A percentile compares a stretch with the other conserved stretches of the same genome.
Evolutionary conservation across 2,329 filamentous ascomycete genomes (phyloP).

Genomic region (Mycosphaerelloides madeirae): DNA sequence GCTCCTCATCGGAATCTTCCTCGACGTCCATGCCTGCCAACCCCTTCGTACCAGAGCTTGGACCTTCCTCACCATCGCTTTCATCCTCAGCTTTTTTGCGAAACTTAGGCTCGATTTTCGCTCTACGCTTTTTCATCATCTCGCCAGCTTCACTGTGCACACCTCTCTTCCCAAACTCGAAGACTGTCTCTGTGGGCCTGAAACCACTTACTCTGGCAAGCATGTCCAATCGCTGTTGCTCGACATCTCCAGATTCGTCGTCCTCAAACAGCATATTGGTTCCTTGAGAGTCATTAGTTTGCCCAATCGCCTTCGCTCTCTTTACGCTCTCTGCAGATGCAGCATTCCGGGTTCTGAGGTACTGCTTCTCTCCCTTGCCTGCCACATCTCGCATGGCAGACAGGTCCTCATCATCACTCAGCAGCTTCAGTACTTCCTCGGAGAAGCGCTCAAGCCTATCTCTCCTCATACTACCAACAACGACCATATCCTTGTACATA

Average conservation of each 20-base stretch:
- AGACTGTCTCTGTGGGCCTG: slow-evolving; percentile 89
- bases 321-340: slow-evolving; percentile 89
- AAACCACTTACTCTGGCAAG: slow-evolving; percentile 83
- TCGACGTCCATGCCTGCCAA: slow-evolving; percentile 41
- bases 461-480: slow-evolving; percentile 71
- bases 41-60: slow-evolving; percentile 31
- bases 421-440: slow-evolving; percentile 77
- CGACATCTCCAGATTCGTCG: slow-evolving; percentile 57
- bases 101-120: slow-evolving; percentile 60
- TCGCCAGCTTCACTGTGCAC: slow-evolving; percentile 65
- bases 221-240: slow-evolving; percentile 77
- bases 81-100: slow-evolving; percentile 40
- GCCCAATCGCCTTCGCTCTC: slow-evolving; percentile 71
- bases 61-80: slow-evolving; percentile 15
- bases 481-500: slow-evolving; percentile 77
- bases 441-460: slow-evolving; percentile 68
- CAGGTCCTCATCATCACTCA: slow-evolving; percentile 73
- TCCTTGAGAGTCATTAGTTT: slow-evolving; percentile 65
- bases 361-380: slow-evolving; percentile 85
- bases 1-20: slow-evolving; percentile 35
- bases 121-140: slow-evolving; percentile 67
- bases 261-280: slow-evolving; percentile 71
- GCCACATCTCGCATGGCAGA: slow-evolving; percentile 66
- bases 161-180: slow-evolving; percentile 77
- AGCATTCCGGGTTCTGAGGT: slow-evolving; percentile 81